Percentiles rank a stretch among this genome's conserved stretches.
phyloP scores from a whole-genome alignment of 2,329 filamentous ascomycete genomes.

The Epichloe amarillans region DNA sequence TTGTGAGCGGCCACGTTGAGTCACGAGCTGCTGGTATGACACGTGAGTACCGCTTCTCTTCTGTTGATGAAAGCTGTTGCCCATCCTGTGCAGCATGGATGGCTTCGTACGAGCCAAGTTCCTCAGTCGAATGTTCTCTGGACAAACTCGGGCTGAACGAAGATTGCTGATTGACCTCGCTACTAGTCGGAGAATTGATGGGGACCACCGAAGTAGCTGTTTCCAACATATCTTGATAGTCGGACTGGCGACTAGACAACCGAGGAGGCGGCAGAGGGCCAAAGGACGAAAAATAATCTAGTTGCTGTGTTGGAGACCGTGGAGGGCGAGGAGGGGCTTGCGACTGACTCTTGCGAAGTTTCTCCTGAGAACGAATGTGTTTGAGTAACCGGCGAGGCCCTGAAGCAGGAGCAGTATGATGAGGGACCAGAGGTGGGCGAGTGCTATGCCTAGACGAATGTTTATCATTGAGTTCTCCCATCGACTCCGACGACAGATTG shows the following conservation, averaged over 20 bases:
- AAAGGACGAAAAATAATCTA: conserved; percentile 15
- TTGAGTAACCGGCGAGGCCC: conserved; percentile 25
- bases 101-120: background rate
- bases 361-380: conserved; percentile 35
- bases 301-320: conserved; percentile 30
- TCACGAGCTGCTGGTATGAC: conserved; percentile 30
- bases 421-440: conserved; percentile 9
- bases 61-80: conserved; percentile 1
- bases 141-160: conserved; percentile 22
- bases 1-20: conserved; percentile 27
- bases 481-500: conserved; percentile 21
- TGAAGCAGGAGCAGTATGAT: conserved; percentile 10
- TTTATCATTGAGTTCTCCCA: background rate
- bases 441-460: background rate
- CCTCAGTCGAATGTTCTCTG: conserved; percentile 7
- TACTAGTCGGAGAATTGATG: conserved; percentile 32
- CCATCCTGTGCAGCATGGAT: background rate
- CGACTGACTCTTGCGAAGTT: conserved; percentile 32
- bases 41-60: conserved; percentile 18
- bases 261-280: conserved; percentile 37
- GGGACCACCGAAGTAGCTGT: conserved; percentile 19
- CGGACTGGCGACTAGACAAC: conserved; percentile 40
- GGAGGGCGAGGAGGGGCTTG: conserved; percentile 30
- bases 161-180: conserved; percentile 31
- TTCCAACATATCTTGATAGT: conserved; percentile 28